A percentile compares a stretch with the other conserved stretches of the same genome.
phyloP scores from a whole-genome alignment of 192 early-diverging fungal species.

The Kickxella alabastrina region DNA sequence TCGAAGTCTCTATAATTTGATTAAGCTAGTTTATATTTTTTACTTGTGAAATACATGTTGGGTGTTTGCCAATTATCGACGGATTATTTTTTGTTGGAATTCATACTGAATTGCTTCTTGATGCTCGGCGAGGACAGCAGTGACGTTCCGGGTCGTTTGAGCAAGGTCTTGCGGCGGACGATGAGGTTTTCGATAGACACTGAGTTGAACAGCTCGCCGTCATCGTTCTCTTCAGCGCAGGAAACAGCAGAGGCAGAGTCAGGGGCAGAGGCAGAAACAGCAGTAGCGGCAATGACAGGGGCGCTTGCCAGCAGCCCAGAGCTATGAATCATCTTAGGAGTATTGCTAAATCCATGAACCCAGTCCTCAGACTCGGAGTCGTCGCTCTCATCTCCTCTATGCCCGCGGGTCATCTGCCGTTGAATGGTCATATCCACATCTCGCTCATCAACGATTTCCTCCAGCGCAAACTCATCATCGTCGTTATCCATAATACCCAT shows the following conservation, averaged over 20 bases:
- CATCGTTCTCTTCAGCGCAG: neutral
- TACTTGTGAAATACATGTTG: too few species aligned
- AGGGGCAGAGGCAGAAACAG: too few species aligned
- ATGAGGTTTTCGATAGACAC: constrained; percentile 43
- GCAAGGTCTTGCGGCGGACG: constrained; percentile 27
- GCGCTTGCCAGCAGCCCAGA: too few species aligned
- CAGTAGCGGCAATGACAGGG: too few species aligned
- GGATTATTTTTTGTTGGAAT: neutral
- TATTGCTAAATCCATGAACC: too few species aligned
- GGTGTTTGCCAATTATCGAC: too few species aligned
- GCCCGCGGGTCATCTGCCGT: constrained; percentile 12
- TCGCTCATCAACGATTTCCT: constrained; percentile 30
- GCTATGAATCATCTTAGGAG: too few species aligned
- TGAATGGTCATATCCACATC: constrained; percentile 17
- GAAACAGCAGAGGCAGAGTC: too few species aligned
- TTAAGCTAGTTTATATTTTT: neutral
- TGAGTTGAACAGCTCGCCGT: constrained; percentile 9
- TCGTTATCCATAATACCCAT: neutral
- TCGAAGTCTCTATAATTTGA: constrained; percentile 38
- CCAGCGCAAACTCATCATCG: constrained; percentile 20
- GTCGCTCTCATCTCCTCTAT: neutral
- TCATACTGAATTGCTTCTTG: neutral
- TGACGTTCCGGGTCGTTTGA: constrained; percentile 26
- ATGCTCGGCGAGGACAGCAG: neutral
- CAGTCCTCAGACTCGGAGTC: neutral